Evolutionary conservation across 495 filamentous ascomycete species (phyloP).

Genomic region (Glonium stellatum): DNA sequence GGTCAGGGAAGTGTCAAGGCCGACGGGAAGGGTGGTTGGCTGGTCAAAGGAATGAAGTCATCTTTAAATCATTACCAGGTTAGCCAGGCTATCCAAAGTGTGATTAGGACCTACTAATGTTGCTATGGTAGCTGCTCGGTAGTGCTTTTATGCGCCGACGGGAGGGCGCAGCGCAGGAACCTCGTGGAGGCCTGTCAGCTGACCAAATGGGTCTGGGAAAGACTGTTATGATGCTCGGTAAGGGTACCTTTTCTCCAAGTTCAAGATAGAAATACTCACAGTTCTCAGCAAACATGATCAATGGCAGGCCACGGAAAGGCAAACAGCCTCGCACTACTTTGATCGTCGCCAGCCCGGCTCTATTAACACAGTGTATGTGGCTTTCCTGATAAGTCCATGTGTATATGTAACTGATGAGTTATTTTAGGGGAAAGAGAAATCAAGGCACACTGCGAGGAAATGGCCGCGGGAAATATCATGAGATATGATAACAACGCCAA

Average conservation of each 20-base stretch:
- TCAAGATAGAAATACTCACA: background rate
- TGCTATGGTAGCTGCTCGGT: constrained; percentile 36
- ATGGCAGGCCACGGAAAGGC: constrained; percentile 20
- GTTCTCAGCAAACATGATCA: constrained; percentile 29
- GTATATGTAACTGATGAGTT: background rate
- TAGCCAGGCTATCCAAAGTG: background rate
- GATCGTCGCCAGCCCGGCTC: constrained; percentile 42
- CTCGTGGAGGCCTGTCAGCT: constrained; percentile 49
- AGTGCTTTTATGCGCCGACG: constrained; percentile 52
- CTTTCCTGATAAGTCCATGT: background rate
- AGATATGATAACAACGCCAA: constrained; percentile 13
- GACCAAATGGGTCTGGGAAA: constrained; percentile 63
- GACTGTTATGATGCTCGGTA: constrained; percentile 44
- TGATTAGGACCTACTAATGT: background rate
- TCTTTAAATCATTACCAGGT: constrained; percentile 46
- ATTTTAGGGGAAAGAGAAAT: constrained; percentile 34
- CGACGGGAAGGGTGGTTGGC: constrained; percentile 42
- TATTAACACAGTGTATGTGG: constrained; percentile 41
- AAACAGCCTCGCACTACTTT: constrained; percentile 40
- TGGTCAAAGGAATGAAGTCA: constrained; percentile 43
- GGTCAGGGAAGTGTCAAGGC: constrained; percentile 31
- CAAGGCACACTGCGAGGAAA: constrained; percentile 33
- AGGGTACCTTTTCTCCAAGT: constrained; percentile 41
- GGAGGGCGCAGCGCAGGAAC: constrained; percentile 39
- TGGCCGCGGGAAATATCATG: constrained; percentile 7